A percentile compares a stretch with the other conserved stretches of the same genome.
Conservation (phyloP, 225 moss, liverwort and hornwort species). For the Antitrichia curtipendula region DNA sequence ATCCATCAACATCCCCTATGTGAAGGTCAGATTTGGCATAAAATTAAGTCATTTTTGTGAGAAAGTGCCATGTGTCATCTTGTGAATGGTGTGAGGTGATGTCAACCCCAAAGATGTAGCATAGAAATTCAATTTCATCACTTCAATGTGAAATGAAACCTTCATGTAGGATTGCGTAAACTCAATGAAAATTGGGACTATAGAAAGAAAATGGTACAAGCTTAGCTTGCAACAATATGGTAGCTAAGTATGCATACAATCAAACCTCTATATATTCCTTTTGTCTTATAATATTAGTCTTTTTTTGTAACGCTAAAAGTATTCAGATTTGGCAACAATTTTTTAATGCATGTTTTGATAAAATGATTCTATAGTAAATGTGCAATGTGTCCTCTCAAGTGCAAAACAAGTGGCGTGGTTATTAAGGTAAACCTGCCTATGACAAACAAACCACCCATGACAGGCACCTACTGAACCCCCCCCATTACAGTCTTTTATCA, state of each 20-base stretch:
- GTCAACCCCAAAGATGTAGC: too few relatives aligned
- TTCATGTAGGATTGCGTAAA: rapidly evolving
- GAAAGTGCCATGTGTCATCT: too few relatives aligned
- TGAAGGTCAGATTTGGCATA: too few relatives aligned
- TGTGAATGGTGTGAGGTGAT: too few relatives aligned
- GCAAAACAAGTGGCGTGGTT: not conserved
- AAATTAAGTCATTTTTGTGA: too few relatives aligned
- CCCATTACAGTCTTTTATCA: too few relatives aligned
- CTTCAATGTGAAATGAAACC: too few relatives aligned
- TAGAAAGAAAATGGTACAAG: not conserved
- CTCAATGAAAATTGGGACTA: not conserved
- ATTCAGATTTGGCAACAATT: not conserved
- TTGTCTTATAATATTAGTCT: rapidly evolving
- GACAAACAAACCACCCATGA: too few relatives aligned
- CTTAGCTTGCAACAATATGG: rapidly evolving
- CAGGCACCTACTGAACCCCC: too few relatives aligned
- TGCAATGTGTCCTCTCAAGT: not conserved
- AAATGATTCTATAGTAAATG: not conserved
- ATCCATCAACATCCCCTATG: not conserved
- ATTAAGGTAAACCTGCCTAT: too few relatives aligned
- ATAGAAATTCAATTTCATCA: too few relatives aligned
- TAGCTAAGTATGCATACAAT: too few relatives aligned
- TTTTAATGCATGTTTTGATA: not conserved
- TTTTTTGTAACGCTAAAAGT: not conserved
- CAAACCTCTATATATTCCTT: rapidly evolving